Evolutionary conservation across 345 rosid species (phyloP), one percentile per base, ranked within the genome.

Genomic region (Gynandropsis gynandra): DNA sequence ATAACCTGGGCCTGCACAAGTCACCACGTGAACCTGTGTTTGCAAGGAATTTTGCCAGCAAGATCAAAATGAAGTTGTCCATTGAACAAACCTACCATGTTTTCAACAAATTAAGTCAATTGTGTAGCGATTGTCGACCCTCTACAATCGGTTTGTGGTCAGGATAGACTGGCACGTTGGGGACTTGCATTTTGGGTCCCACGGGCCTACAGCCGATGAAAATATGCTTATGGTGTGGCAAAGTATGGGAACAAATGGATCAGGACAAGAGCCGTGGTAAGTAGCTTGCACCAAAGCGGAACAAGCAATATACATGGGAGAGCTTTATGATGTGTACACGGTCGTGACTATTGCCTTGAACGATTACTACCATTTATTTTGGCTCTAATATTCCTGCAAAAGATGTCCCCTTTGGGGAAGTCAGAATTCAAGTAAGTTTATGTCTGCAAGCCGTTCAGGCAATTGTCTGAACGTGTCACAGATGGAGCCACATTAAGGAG

Each of bases 61-160:
- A 19, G 36, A 11, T 56, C 14, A 56, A 27, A 44, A 56, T 64
- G 68, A 64, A 43, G 37, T 10, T 64, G 13, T 51, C 63, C 0
- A 56, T 45, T 8, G 68, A 64, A 49, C 68, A 64, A 19, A 16
- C 68, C 1, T 64, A 64, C n/a, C 68, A 64, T 16, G 57, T 64
- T 0, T 45, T 39, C 8, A 62, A 63, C 0, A 62, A 64, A 42
- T 56, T 37, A 17, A 36, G 5, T 33, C 47, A 42, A 16, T 27
- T 55, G 33, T 17, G 39, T 1, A 64, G 68, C 40, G 62, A 64
- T 33, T 50, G 12, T 13, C 44, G 68, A 27, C 40, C 68, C 24
- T 64, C 9, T 13, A 52, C 41, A 0, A 50, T 41, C 56, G 57
- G 33, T 10, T 45, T 64, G 43, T 64, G 68, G 68, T 7, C 47